Conservation (phyloP, 1,139 yeast species). For the Yamadazyma triangularis region DNA sequence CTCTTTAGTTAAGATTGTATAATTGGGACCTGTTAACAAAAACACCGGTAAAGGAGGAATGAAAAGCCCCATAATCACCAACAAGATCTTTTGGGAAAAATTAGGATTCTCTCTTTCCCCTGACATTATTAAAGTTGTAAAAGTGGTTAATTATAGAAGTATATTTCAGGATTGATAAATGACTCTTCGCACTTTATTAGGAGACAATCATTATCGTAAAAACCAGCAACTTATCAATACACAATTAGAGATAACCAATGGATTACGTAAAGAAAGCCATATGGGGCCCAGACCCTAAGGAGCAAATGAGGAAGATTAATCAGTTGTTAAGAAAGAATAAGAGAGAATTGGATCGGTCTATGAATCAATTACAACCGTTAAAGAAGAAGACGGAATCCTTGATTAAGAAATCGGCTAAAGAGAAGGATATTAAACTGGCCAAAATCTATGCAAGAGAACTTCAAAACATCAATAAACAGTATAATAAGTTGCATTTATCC, state of each 20-base stretch:
- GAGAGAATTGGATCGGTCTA: conserved; percentile 72
- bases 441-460: conserved; percentile 79
- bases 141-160: too few species aligned
- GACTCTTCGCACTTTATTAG: too few species aligned
- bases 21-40: conserved; percentile 16
- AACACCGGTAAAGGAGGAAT: conserved; percentile 41
- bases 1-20: conserved; percentile 30
- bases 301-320: conserved; percentile 79
- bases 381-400: conserved; percentile 71
- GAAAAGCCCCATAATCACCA: conserved; percentile 28
- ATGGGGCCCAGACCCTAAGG: conserved; percentile 96
- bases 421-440: conserved; percentile 73
- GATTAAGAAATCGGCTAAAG: conserved; percentile 72
- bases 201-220: too few species aligned
- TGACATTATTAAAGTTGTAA: too few species aligned
- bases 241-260: too few species aligned
- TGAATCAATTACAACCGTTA: conserved; percentile 63
- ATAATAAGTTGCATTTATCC: conserved; percentile 68
- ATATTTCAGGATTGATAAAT: too few species aligned
- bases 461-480: conserved; percentile 69
- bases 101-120: neutral
- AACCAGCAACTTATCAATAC: too few species aligned
- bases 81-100: conserved; percentile 17
- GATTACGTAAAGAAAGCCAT: conserved; percentile 75
- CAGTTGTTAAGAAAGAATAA: conserved; percentile 77